phyloP scores from a whole-genome alignment of 768 basidiomycete genomes.

The Termitomyces titanicus region DNA sequence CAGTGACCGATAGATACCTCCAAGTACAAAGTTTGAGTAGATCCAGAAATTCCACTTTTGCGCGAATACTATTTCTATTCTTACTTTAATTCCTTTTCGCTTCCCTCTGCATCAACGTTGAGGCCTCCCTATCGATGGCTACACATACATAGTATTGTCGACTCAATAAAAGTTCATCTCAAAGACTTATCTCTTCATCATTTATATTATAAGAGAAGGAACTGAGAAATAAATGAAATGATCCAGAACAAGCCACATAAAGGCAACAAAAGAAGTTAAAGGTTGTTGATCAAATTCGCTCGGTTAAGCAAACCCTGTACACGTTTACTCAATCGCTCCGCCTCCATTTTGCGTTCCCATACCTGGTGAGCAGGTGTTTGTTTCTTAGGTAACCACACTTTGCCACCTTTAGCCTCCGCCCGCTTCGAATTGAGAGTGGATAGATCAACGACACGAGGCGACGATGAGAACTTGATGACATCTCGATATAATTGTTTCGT shows the following conservation, averaged over 20 bases:
- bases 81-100: too few relatives aligned
- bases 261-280: slow-evolving; percentile 14
- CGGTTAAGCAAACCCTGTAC: slow-evolving; percentile 71
- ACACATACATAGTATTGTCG: too few relatives aligned
- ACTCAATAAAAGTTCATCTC: too few relatives aligned
- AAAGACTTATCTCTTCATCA: too few relatives aligned
- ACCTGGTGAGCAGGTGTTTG: slow-evolving; percentile 81
- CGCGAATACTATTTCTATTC: too few relatives aligned
- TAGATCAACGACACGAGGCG: slow-evolving; percentile 84
- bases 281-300: slow-evolving; percentile 40
- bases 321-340: slow-evolving; percentile 62
- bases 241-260: background rate
- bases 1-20: too few relatives aligned
- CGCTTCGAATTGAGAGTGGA: slow-evolving; percentile 54
- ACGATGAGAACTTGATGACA: slow-evolving; percentile 80
- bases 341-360: slow-evolving; percentile 71
- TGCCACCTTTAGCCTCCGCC: slow-evolving; percentile 43
- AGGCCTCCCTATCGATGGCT: too few relatives aligned
- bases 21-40: too few relatives aligned
- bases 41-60: too few relatives aligned
- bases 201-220: background rate
- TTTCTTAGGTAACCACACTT: slow-evolving; percentile 79
- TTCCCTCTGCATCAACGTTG: too few relatives aligned
- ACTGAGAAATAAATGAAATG: background rate
- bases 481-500: slow-evolving; percentile 87